A percentile compares a stretch with the other conserved stretches of the same genome.
Conservation (phyloP, 306 rosid genomes). For the Malus sylvestris region DNA sequence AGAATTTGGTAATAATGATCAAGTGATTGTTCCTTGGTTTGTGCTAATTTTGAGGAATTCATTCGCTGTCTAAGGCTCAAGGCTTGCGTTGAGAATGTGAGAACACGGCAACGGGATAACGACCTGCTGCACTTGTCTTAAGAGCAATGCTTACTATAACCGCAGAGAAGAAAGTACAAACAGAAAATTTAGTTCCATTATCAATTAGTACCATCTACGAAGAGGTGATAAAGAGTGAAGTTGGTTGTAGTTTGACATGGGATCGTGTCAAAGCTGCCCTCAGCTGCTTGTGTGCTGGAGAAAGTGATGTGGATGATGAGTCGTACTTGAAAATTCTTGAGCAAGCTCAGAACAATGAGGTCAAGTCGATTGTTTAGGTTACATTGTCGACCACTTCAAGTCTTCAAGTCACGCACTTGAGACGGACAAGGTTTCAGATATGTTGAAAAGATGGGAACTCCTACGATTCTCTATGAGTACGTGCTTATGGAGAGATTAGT, state of each 20-base stretch:
- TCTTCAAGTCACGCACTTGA: slow-evolving; percentile 36
- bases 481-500: slow-evolving; percentile 71
- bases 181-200: slow-evolving; percentile 23
- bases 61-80: slow-evolving; percentile 53
- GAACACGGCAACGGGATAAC: slow-evolving; percentile 39
- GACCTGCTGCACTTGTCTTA: slow-evolving; percentile 52
- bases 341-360: slow-evolving; percentile 74
- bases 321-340: slow-evolving; percentile 53
- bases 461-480: slow-evolving; percentile 57
- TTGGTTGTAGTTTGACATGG: slow-evolving; percentile 51
- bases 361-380: slow-evolving; percentile 77
- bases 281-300: slow-evolving; percentile 42
- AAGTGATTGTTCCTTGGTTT: slow-evolving; percentile 38
- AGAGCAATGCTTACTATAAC: slow-evolving; percentile 55
- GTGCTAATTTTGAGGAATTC: slow-evolving; percentile 89
- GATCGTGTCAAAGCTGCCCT: slow-evolving; percentile 65
- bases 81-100: slow-evolving; percentile 74
- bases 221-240: slow-evolving; percentile 70
- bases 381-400: slow-evolving; percentile 28
- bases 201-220: slow-evolving; percentile 44
- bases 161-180: slow-evolving; percentile 25
- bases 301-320: slow-evolving; percentile 30
- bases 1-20: slow-evolving; percentile 26
- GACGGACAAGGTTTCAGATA: slow-evolving; percentile 72
- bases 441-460: slow-evolving; percentile 64